Percentiles rank a stretch among this genome's conserved stretches.
Evolutionary conservation across 805 yeast genomes (phyloP).

Genomic region (Sugiyamaella marilandica): DNA sequence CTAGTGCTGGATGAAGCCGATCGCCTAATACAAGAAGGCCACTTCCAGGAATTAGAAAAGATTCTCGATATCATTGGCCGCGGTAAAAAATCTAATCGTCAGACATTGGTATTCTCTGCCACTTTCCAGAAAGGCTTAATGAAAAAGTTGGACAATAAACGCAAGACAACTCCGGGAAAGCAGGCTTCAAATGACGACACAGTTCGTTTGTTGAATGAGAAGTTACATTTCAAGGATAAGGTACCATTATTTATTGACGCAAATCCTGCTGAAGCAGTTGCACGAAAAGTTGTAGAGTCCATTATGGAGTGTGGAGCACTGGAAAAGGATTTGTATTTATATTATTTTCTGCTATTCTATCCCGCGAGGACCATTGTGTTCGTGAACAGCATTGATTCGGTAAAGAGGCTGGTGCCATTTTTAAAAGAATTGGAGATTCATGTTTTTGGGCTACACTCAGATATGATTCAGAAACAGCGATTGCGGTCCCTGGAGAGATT

Average conservation of each 20-base stretch:
- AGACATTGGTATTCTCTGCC: conserved; percentile 91
- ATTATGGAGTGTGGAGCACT: conserved; percentile 85
- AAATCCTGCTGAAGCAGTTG: conserved; percentile 77
- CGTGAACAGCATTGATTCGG: conserved; percentile 93
- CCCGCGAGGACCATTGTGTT: conserved; percentile 89
- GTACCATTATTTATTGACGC: conserved; percentile 74
- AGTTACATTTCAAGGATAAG: conserved; percentile 64
- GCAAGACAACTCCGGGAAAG: conserved; percentile 25
- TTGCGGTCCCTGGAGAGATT: conserved; percentile 80
- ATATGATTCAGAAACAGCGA: conserved; percentile 93
- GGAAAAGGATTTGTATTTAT: conserved; percentile 85
- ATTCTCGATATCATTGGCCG: conserved; percentile 60
- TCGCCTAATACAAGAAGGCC: conserved; percentile 90
- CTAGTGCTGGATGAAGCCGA: conserved; percentile 94
- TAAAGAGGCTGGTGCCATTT: conserved; percentile 75
- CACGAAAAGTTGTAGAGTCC: conserved; percentile 73
- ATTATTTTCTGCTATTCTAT: conserved; percentile 79
- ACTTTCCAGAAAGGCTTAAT: conserved; percentile 83
- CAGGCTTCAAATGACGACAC: conserved; percentile 47
- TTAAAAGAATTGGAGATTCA: conserved; percentile 62
- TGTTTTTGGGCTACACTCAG: conserved; percentile 78
- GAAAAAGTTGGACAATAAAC: conserved; percentile 56
- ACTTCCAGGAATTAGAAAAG: conserved; percentile 86
- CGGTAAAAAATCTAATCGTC: conserved; percentile 48
- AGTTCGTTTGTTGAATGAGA: conserved; percentile 56